Evolutionary conservation across 1,284 basidiomycete genomes (phyloP).

Genomic region (Austroboletus sp.): DNA sequence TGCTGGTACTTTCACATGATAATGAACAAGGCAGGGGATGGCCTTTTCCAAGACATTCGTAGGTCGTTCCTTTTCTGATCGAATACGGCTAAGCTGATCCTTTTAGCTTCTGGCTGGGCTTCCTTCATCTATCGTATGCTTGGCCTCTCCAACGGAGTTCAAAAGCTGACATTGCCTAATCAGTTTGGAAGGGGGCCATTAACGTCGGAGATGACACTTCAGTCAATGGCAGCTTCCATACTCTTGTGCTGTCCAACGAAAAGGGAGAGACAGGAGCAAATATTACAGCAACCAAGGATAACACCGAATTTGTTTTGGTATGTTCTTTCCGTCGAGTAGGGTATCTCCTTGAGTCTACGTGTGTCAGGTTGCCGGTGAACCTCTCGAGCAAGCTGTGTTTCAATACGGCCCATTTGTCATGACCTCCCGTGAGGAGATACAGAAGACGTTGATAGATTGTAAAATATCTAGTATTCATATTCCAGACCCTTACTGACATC

Average conservation of each 20-base stretch:
- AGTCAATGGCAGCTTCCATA: conserved; percentile 60
- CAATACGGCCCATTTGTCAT: conserved; percentile 89
- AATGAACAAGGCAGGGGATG: conserved; percentile 58
- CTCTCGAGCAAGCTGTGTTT: conserved; percentile 80
- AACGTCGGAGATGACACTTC: conserved; percentile 50
- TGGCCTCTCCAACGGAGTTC: neutral
- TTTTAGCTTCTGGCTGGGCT: conserved; percentile 69
- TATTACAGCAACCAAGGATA: conserved; percentile 50
- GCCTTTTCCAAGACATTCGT: conserved; percentile 82
- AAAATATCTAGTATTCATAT: conserved; percentile 23
- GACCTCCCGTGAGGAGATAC: conserved; percentile 73
- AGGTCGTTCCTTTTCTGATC: conserved; percentile 29
- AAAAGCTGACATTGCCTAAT: conserved; percentile 8
- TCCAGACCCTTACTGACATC: conserved; percentile 3
- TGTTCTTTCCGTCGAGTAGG: conserved; percentile 16
- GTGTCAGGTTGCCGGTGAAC: conserved; percentile 72
- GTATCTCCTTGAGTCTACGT: conserved; percentile 14
- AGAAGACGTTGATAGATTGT: conserved; percentile 80
- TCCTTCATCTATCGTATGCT: conserved; percentile 71
- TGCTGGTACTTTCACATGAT: conserved; percentile 89
- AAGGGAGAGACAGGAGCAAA: conserved; percentile 55
- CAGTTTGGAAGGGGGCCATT: conserved; percentile 65
- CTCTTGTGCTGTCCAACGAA: conserved; percentile 65
- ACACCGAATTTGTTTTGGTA: conserved; percentile 69
- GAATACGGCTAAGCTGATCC: conserved; percentile 2